Evolutionary conservation across 805 yeast species (phyloP).

Genomic region (Barnettozyma sucrosica): DNA sequence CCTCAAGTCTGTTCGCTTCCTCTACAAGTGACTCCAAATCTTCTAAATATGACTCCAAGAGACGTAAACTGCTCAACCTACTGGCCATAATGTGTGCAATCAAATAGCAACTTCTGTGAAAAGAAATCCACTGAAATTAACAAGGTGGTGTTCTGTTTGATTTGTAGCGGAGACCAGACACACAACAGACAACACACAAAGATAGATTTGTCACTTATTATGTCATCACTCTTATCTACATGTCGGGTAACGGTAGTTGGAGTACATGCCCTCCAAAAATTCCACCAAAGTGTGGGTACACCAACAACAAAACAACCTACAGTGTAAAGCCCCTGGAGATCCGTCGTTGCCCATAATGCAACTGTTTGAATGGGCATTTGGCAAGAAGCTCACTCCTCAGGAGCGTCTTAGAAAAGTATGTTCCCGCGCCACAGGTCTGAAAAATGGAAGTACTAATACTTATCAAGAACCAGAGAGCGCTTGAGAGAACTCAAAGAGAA

Average conservation of each 20-base stretch:
- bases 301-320: not conserved
- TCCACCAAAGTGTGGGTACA: not conserved
- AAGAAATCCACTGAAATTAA: too few relatives aligned
- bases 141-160: too few relatives aligned
- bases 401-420: slow-evolving; percentile 76
- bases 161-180: not conserved
- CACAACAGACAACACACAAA: not conserved
- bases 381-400: slow-evolving; percentile 89
- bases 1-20: slow-evolving; percentile 19
- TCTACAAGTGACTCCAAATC: slow-evolving; percentile 21
- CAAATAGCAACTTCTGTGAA: not conserved
- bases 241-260: not conserved
- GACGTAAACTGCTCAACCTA: slow-evolving; percentile 19
- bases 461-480: slow-evolving; percentile 80
- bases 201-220: not conserved
- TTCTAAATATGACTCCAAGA: slow-evolving; percentile 25
- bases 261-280: not conserved
- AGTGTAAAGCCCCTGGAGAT: not conserved
- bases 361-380: slow-evolving; percentile 91
- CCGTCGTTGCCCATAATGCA: slow-evolving; percentile 36
- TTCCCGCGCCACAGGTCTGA: too few relatives aligned
- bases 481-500: slow-evolving; percentile 92
- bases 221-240: slow-evolving; percentile 1
- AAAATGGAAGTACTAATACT: not conserved
- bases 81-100: slow-evolving; percentile 9